Evolutionary conservation across 2,329 filamentous ascomycete species (phyloP), one percentile per base, ranked within the genome.

Genomic region (Cadophora luteo-olivacea): DNA sequence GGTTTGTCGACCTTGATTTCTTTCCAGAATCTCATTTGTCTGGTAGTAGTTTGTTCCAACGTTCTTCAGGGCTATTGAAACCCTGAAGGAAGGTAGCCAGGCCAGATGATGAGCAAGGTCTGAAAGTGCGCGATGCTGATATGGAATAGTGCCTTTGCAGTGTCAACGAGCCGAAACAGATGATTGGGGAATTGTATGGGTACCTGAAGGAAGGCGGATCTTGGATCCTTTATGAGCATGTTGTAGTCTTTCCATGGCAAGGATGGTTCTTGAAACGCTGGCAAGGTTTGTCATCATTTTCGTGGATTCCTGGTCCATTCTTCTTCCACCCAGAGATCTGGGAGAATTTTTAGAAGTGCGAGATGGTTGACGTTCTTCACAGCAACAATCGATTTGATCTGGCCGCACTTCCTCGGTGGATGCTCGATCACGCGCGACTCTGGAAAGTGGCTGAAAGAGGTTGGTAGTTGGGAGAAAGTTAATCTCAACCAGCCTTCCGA

Each of bases 211-310:
- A 73, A 12, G 75, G 75, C 0, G 76, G 76, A 4, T 65, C 38
- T n/a, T 77, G 75, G 76, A 62, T 75, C n/a, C 41, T 76, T 14
- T 74, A 73, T 66, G 76, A 77, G 61, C 76, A 77, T 72, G 76
- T 77, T 19, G 63, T 72, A 16, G 75, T 75, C 16, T 67, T 69
- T 19, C 69, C 60, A 7, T 61, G 73, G 48, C 52, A 70, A 32
- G 73, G 70, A 3, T 41, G 64, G 19, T 69, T 69, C 61, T 58
- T 76, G 16, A 70, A 41, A 8, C 60, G 41, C 63, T 77, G 75
- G 70, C 75, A 77, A 71, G 67, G 75, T 77, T 33, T 68, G 75
- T 73, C 11, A 4, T 24, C 3, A 14, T 33, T 36, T 32, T 9
- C 16, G 14, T n/a, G 36, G 14, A 2, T 41, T 9, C 22, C 49